A percentile compares a stretch with the other conserved stretches of the same genome.
phyloP scores from a whole-genome alignment of 495 filamentous ascomycete species.

The Aspergillus asperescens region DNA sequence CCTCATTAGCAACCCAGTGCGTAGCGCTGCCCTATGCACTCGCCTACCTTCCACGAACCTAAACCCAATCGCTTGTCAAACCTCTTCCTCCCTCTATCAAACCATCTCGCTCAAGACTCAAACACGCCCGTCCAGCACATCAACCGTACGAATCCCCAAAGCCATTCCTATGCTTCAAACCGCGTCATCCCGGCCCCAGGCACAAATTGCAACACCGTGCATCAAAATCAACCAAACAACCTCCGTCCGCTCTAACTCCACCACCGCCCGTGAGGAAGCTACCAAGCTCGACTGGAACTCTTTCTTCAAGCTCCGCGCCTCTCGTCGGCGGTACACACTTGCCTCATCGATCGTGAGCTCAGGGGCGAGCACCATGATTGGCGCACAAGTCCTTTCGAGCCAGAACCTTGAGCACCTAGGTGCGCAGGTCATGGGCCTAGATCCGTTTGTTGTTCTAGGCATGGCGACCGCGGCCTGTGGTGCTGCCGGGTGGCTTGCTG shows the following conservation, averaged over 20 bases:
- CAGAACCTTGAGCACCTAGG: conserved; percentile 64
- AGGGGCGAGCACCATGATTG: conserved; percentile 50
- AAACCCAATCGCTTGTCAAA: conserved; percentile 20
- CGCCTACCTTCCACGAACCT: conserved; percentile 22
- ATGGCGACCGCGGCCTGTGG: conserved; percentile 66
- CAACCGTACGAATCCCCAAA: conserved; percentile 8
- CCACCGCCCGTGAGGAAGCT: conserved; percentile 27
- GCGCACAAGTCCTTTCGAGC: conserved; percentile 57
- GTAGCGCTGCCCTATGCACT: conserved; percentile 25
- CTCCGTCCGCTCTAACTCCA: conserved; percentile 35
- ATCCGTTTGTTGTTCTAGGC: conserved; percentile 80
- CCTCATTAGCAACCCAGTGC: conserved; percentile 27
- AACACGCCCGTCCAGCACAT: conserved; percentile 18
- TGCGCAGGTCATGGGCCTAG: conserved; percentile 65
- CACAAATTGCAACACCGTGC: conserved; percentile 19
- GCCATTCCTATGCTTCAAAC: conserved; percentile 12
- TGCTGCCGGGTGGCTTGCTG: conserved; percentile 77
- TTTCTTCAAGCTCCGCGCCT: conserved; percentile 85
- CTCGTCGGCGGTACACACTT: conserved; percentile 76
- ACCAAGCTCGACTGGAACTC: conserved; percentile 77
- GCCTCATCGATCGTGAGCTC: conserved; percentile 64
- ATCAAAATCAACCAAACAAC: conserved; percentile 27
- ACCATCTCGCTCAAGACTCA: conserved; percentile 14
- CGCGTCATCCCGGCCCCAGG: conserved; percentile 18
- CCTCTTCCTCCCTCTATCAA: conserved; percentile 21